phyloP scores from a whole-genome alignment of 1,284 basidiomycete genomes.

The Sporisorium reilianum region DNA sequence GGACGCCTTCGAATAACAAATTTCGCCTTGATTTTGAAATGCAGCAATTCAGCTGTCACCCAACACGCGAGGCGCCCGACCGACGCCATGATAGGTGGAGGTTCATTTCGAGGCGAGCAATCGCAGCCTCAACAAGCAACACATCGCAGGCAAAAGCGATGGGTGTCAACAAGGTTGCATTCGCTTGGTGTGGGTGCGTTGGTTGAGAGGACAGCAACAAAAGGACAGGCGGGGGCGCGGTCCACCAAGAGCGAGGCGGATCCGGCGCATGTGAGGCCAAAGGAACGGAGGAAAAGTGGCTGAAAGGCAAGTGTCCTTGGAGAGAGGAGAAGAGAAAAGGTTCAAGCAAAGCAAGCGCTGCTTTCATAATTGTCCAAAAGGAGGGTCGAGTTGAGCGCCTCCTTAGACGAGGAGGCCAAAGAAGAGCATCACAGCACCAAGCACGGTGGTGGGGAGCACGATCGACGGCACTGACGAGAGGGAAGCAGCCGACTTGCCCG shows the following conservation, averaged over 20 bases:
- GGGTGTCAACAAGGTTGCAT: not conserved
- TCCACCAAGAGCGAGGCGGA: not conserved
- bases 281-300: not conserved
- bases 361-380: slow-evolving; percentile 9
- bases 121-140: not conserved
- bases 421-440: slow-evolving; percentile 35
- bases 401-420: slow-evolving; percentile 32
- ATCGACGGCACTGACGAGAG: slow-evolving; percentile 16
- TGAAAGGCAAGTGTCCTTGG: slow-evolving; percentile 4
- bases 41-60: not conserved
- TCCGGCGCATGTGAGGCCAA: not conserved
- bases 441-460: slow-evolving; percentile 32
- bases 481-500: slow-evolving; percentile 26
- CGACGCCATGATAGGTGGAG: not conserved
- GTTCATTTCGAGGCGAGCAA: not conserved
- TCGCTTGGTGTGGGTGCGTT: not conserved
- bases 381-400: not conserved
- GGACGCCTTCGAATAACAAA: not conserved
- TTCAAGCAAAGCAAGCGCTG: not conserved
- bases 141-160: not conserved
- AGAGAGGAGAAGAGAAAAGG: not conserved
- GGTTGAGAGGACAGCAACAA: not conserved
- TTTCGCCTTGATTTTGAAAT: not conserved
- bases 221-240: not conserved
- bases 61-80: not conserved